phyloP scores from a whole-genome alignment of 2,329 filamentous ascomycete species.

The Talaromyces sp. region DNA sequence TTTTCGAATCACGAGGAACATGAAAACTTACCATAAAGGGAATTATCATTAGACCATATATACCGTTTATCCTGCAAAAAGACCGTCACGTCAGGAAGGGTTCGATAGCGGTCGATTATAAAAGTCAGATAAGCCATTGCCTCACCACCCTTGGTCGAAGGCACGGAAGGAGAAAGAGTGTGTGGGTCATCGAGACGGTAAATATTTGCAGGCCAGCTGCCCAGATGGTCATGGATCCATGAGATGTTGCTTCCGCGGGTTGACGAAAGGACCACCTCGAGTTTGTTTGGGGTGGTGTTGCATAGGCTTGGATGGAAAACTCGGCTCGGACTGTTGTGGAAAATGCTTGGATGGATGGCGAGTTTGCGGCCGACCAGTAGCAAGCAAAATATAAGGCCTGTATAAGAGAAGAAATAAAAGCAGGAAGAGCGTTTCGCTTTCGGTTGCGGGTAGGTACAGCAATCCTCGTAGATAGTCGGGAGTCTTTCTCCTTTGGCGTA shows the following conservation, averaged over 20 bases:
- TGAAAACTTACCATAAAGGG: constrained; percentile 34
- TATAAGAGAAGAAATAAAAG: background rate
- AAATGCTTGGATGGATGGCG: background rate
- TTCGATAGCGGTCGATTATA: constrained; percentile 40
- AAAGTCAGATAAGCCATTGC: constrained; percentile 44
- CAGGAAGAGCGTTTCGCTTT: background rate
- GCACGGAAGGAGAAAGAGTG: constrained; percentile 19
- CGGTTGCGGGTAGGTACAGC: background rate
- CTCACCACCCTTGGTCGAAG: constrained; percentile 42
- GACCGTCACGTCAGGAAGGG: constrained; percentile 31
- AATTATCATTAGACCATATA: constrained; percentile 41
- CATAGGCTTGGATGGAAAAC: background rate
- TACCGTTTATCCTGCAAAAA: constrained; percentile 40
- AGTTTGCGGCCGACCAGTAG: background rate
- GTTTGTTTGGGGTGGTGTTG: background rate
- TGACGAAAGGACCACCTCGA: background rate
- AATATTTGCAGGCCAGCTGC: background rate
- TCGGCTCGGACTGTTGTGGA: background rate
- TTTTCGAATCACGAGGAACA: background rate
- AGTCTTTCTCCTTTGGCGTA: background rate
- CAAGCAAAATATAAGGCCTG: background rate
- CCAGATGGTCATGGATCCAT: background rate
- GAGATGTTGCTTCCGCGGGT: background rate
- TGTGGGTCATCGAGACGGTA: background rate
- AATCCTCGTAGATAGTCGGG: background rate